Conservation (phyloP, 495 filamentous ascomycete species). For the Neurospora sp. region DNA sequence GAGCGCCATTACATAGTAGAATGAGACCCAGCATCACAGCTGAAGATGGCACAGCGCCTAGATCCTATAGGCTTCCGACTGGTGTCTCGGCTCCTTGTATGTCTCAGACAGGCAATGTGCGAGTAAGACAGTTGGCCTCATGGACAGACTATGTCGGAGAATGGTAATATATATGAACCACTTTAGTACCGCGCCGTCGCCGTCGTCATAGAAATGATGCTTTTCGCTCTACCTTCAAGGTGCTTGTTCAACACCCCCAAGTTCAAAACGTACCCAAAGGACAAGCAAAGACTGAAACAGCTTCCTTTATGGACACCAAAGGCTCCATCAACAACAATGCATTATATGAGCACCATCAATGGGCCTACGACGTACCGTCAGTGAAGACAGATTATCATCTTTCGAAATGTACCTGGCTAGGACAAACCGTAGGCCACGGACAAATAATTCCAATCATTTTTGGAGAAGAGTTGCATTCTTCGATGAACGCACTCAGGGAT, state of each 20-base stretch:
- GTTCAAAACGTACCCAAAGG: not conserved
- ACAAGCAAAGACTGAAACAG: not conserved
- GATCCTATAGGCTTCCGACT: not conserved
- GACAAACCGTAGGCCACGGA: not conserved
- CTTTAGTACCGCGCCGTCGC: not conserved
- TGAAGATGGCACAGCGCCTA: not conserved
- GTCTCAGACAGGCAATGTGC: not conserved
- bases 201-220: not conserved
- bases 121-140: not conserved
- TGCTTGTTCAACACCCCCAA: not conserved
- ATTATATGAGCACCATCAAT: not conserved
- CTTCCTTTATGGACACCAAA: not conserved
- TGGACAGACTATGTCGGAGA: not conserved
- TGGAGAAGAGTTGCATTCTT: not conserved
- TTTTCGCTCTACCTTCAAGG: not conserved
- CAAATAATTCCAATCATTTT: not conserved
- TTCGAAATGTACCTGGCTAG: not conserved
- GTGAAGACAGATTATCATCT: not conserved
- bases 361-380: not conserved
- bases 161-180: not conserved
- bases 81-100: not conserved
- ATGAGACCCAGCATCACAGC: not conserved
- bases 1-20: not conserved
- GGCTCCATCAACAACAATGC: not conserved
- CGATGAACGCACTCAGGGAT: not conserved